Percentiles rank a stretch among this genome's conserved stretches.
Evolutionary conservation across 2,329 filamentous ascomycete species (phyloP).

Genomic region (Arthroderma sp.): DNA sequence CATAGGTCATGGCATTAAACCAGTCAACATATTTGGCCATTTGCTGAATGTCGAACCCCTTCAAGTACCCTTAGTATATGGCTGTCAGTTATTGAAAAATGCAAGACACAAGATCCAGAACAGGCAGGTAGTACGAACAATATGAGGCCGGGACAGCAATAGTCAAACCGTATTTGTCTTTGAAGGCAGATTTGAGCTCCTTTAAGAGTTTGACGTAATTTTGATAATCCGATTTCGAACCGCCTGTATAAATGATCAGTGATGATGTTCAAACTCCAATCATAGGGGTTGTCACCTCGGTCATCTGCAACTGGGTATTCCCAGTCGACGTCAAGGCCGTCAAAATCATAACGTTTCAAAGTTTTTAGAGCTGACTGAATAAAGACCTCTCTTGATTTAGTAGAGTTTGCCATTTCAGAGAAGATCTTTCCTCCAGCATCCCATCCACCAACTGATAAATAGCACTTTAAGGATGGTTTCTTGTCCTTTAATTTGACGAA

Average conservation of each 20-base stretch:
- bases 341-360: slow-evolving; percentile 1
- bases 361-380: not conserved
- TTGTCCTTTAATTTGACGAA: slow-evolving; percentile 21
- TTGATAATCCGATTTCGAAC: not conserved
- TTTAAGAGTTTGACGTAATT: slow-evolving; percentile 1
- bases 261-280: not conserved
- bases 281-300: not conserved
- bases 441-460: slow-evolving; percentile 32
- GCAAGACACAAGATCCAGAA: not conserved
- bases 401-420: slow-evolving; percentile 11
- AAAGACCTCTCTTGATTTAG: not conserved
- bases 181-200: not conserved
- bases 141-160: not conserved
- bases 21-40: slow-evolving; percentile 12
- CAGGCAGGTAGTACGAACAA: not conserved
- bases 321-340: slow-evolving; percentile 6
- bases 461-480: slow-evolving; percentile 18
- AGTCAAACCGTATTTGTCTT: not conserved
- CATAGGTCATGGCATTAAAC: slow-evolving; percentile 18
- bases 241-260: not conserved
- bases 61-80: slow-evolving; percentile 14
- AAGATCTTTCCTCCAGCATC: slow-evolving; percentile 9
- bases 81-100: slow-evolving; percentile 10
- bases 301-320: slow-evolving; percentile 3
- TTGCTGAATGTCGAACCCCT: slow-evolving; percentile 13